These are phyloP conservation scores for Durio zibethinus DNA, from an alignment of 345 rosid species.

Conservation along the genomic window DNA sequence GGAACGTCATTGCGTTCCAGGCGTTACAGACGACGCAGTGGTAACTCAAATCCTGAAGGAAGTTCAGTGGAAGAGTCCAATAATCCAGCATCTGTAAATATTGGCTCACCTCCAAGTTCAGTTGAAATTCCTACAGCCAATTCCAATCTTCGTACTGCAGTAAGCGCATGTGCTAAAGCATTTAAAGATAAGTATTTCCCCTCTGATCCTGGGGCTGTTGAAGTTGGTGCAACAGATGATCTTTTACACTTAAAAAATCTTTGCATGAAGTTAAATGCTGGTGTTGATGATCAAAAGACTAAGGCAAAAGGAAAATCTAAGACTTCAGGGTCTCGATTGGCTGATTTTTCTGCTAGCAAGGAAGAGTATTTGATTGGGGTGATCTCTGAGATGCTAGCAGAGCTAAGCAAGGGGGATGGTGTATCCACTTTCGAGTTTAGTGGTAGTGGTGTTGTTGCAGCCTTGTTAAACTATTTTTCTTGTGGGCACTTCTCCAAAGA, in stretches of 20 bases:
- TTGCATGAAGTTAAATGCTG: conserved; percentile 66
- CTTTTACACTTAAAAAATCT: conserved; percentile 81
- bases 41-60: conserved; percentile 64
- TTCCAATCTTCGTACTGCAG: conserved; percentile 64
- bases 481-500: conserved; percentile 86
- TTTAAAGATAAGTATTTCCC: conserved; percentile 86
- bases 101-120: conserved; percentile 63
- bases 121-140: conserved; percentile 63
- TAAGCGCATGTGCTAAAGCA: conserved; percentile 82
- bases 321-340: conserved; percentile 51
- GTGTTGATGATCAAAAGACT: conserved; percentile 76
- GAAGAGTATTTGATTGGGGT: conserved; percentile 83
- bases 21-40: conserved; percentile 82
- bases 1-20: conserved; percentile 79
- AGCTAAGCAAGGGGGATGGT: conserved; percentile 93
- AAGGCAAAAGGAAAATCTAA: conserved; percentile 89
- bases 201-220: conserved; percentile 65
- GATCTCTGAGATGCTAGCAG: conserved; percentile 77
- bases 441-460: conserved; percentile 97
- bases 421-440: conserved; percentile 98
- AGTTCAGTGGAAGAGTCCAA: conserved; percentile 60
- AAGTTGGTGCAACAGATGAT: conserved; percentile 93
- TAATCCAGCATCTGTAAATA: conserved; percentile 45
- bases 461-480: conserved; percentile 87
- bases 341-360: conserved; percentile 60